These are phyloP conservation scores for Colletotrichum neosansevieriae DNA, from an alignment of 2,329 filamentous ascomycete species.

Conservation along the genomic window DNA sequence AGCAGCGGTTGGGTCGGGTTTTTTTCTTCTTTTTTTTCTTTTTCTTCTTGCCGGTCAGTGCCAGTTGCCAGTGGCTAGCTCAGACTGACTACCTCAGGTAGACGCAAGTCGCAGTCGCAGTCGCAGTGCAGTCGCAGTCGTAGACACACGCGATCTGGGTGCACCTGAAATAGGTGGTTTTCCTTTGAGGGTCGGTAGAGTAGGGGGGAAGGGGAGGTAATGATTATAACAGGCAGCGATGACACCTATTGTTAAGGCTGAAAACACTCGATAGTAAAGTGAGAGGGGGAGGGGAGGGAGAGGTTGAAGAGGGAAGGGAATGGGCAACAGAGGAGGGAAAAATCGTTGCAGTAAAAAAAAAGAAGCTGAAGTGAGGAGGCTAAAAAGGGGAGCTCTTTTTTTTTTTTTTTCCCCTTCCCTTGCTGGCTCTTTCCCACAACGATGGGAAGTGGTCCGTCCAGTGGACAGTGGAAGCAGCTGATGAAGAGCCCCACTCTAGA, in stretches of 20 bases:
- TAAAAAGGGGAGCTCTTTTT: constrained; percentile 37
- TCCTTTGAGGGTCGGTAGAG: neutral
- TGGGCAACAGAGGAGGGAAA: constrained; percentile 35
- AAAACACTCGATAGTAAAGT: constrained; percentile 11
- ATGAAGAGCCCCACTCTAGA: constrained; percentile 32
- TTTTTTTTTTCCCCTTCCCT: constrained; percentile 24
- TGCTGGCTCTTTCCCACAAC: constrained; percentile 20
- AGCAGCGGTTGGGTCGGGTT: constrained; percentile 8
- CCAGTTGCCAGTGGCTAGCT: constrained; percentile 6
- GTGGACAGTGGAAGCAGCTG: constrained; percentile 34
- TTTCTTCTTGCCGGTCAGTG: constrained; percentile 4
- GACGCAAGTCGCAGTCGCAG: constrained; percentile 10
- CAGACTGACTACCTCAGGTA: neutral
- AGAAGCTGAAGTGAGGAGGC: constrained; percentile 37
- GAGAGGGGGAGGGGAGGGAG: constrained; percentile 33
- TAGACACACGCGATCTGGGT: constrained; percentile 26
- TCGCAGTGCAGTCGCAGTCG: constrained; percentile 31
- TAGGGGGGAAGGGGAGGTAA: constrained; percentile 1
- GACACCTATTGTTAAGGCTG: constrained; percentile 27
- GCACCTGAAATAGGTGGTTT: neutral
- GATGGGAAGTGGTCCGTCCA: constrained; percentile 6
- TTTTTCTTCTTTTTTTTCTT: neutral
- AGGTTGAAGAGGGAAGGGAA: constrained; percentile 38
- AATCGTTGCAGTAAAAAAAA: constrained; percentile 33
- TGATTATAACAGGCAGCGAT: constrained; percentile 18